phyloP scores from a whole-genome alignment of 2,329 filamentous ascomycete genomes.

The Zymoseptoria ardabiliae region DNA sequence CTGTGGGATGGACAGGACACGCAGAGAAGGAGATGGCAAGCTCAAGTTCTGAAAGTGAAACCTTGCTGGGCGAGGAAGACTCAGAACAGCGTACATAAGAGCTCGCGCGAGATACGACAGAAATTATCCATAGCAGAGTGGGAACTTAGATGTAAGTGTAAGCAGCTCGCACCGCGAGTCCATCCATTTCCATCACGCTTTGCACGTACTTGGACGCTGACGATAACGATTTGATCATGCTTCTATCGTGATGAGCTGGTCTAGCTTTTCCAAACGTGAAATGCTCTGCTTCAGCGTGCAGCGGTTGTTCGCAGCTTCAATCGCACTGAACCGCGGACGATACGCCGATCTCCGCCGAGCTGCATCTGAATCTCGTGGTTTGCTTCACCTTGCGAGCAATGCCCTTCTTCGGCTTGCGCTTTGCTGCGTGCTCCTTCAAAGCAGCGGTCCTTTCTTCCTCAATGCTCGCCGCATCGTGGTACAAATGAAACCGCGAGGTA shows the following conservation, averaged over 20 bases:
- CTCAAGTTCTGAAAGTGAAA: background rate
- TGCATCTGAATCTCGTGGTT: background rate
- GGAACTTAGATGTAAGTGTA: too few species aligned
- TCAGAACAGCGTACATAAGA: background rate
- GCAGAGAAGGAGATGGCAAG: slow-evolving; percentile 4
- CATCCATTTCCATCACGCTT: too few species aligned
- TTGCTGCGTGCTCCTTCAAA: background rate
- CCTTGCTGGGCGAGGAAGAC: background rate
- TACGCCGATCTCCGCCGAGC: background rate
- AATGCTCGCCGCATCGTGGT: background rate
- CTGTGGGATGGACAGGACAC: slow-evolving; percentile 46
- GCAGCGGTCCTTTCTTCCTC: background rate
- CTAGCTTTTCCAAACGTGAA: background rate
- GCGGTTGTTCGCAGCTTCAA: background rate
- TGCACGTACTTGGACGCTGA: too few species aligned
- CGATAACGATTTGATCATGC: background rate
- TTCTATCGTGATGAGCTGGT: background rate
- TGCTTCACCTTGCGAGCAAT: background rate
- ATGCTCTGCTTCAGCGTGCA: background rate
- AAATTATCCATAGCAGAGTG: background rate
- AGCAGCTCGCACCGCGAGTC: too few species aligned
- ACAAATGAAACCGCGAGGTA: slow-evolving; percentile 6
- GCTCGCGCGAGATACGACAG: background rate
- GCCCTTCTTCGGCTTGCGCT: background rate
- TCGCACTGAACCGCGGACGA: too few species aligned